Evolutionary conservation across 164 flowering plant genomes (phyloP).

Genomic region (Aristolochia californica): DNA sequence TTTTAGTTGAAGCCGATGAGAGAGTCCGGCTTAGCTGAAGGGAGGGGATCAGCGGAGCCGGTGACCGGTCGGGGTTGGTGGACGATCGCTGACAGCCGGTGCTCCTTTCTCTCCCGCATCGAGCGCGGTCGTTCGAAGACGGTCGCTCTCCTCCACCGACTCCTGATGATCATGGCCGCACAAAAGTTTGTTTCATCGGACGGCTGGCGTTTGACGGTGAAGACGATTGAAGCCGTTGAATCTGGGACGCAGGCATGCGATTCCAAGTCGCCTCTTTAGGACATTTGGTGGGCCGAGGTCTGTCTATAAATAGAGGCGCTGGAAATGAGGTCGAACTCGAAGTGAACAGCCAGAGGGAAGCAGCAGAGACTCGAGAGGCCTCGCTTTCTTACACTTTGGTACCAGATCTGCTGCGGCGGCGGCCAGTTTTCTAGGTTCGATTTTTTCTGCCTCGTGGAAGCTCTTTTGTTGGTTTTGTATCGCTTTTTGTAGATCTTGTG

Average conservation of each 20-base stretch:
- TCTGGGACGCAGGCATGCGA: background rate
- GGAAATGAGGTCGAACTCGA: background rate
- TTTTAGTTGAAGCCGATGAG: too few relatives aligned
- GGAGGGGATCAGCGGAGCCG: background rate
- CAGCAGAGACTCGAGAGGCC: background rate
- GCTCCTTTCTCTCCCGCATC: background rate
- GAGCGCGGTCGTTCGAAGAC: background rate
- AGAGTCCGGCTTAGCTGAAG: background rate
- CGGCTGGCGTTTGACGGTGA: background rate
- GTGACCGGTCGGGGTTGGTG: conserved; percentile 8
- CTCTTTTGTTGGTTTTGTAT: background rate
- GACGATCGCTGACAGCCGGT: background rate
- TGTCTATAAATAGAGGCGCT: background rate
- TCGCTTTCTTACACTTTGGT: background rate
- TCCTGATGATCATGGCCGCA: conserved; percentile 5
- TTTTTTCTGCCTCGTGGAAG: too few relatives aligned
- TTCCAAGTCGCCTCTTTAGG: too few relatives aligned
- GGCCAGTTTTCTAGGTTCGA: too few relatives aligned
- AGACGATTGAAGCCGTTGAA: background rate
- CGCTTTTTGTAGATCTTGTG: background rate
- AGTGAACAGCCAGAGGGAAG: background rate
- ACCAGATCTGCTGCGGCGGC: background rate
- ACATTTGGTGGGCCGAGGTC: too few relatives aligned
- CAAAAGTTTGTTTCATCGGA: background rate
- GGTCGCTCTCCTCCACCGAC: conserved; percentile 12